Evolutionary conservation across 805 yeast genomes (phyloP).

Genomic region (Wickerhamomyces mucosus): DNA sequence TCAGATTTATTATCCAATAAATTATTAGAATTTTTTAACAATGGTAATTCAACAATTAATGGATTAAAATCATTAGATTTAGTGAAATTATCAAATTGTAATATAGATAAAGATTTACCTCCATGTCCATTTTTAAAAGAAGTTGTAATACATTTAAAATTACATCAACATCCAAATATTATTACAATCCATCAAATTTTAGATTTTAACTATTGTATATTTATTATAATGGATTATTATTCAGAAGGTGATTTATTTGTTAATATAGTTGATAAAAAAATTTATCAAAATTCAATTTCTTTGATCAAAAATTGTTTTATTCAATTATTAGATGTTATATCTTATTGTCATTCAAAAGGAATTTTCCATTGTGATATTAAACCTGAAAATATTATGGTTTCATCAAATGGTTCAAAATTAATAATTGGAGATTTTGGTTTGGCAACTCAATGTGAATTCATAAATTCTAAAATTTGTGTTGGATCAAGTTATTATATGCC

Average conservation of each 20-base stretch:
- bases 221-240: constrained; percentile 79
- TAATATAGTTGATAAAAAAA: constrained; percentile 68
- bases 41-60: constrained; percentile 1
- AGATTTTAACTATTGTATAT: constrained; percentile 45
- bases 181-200: constrained; percentile 67
- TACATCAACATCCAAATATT: constrained; percentile 72
- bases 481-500: constrained; percentile 92
- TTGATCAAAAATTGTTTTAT: constrained; percentile 48
- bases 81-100: constrained; percentile 14
- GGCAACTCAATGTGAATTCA: constrained; percentile 49
- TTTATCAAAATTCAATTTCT: constrained; percentile 37
- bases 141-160: constrained; percentile 61
- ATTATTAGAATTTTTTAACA: constrained; percentile 5
- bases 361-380: constrained; percentile 91
- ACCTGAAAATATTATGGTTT: constrained; percentile 85
- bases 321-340: constrained; percentile 77
- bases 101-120: constrained; percentile 6
- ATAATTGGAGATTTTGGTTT: constrained; percentile 85
- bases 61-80: constrained; percentile 11
- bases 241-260: constrained; percentile 81
- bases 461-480: constrained; percentile 66
- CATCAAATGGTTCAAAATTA: constrained; percentile 42
- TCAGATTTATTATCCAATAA: constrained; percentile 11
- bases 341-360: constrained; percentile 73
- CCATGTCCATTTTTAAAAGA: constrained; percentile 42